Evolutionary conservation across 257 asterid genomes (phyloP).

Genomic region (Eustoma russellianum): DNA sequence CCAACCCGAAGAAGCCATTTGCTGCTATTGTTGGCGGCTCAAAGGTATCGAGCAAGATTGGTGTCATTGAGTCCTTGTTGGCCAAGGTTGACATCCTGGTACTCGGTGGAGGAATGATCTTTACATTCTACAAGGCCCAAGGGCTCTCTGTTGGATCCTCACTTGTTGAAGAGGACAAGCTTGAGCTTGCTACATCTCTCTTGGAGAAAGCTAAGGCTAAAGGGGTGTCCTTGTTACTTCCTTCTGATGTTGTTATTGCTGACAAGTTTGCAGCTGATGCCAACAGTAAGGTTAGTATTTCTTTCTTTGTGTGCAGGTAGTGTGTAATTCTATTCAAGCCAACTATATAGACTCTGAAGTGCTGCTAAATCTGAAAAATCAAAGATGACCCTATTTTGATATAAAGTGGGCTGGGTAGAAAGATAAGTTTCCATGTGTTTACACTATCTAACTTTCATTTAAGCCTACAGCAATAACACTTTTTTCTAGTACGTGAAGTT

Average conservation of each 20-base stretch:
- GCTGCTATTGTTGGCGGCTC: conserved; percentile 89
- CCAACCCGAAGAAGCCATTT: conserved; percentile 77
- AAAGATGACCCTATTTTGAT: too few relatives aligned
- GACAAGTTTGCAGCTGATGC: conserved; percentile 80
- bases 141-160: conserved; percentile 70
- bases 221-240: conserved; percentile 63
- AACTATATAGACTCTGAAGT: too few relatives aligned
- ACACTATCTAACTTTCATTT: too few relatives aligned
- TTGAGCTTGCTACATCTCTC: conserved; percentile 64
- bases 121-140: conserved; percentile 79
- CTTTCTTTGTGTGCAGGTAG: neutral
- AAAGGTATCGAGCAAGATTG: conserved; percentile 73
- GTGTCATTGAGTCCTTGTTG: conserved; percentile 63
- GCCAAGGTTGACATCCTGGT: conserved; percentile 58
- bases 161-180: conserved; percentile 75
- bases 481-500: too few relatives aligned
- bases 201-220: conserved; percentile 72
- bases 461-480: too few relatives aligned
- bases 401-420: too few relatives aligned
- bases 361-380: too few relatives aligned
- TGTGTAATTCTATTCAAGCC: neutral
- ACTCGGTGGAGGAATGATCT: conserved; percentile 90
- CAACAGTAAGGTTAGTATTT: conserved; percentile 53
- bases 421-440: too few relatives aligned
- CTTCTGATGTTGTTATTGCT: conserved; percentile 65